Conservation (phyloP, 1,284 basidiomycete species). For the Ceratobasidium sp. region DNA sequence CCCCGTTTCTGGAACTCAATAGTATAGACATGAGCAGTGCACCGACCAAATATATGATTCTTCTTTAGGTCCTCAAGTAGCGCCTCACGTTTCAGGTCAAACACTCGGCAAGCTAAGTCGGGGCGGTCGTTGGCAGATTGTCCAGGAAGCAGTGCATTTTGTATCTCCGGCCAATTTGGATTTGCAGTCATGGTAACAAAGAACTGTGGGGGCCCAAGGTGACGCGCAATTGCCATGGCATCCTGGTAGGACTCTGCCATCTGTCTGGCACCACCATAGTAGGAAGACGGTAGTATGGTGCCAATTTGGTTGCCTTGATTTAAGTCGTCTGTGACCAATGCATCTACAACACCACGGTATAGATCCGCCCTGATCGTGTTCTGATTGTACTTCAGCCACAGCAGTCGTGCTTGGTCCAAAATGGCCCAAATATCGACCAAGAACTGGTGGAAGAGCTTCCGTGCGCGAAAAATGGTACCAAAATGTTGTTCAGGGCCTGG, state of each 20-base stretch:
- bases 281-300: constrained; percentile 61
- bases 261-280: constrained; percentile 58
- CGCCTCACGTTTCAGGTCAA: constrained; percentile 60
- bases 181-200: no score
- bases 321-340: constrained; percentile 18
- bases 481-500: no score
- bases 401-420: constrained; percentile 54
- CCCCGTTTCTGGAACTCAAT: constrained; percentile 69
- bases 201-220: constrained; percentile 8
- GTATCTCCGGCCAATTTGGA: constrained; percentile 57
- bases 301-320: constrained; percentile 55
- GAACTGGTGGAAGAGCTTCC: constrained; percentile 61
- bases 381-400: constrained; percentile 58
- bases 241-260: constrained; percentile 64
- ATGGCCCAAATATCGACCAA: constrained; percentile 57
- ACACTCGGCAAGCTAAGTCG: constrained; percentile 64
- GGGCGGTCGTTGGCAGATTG: constrained; percentile 59
- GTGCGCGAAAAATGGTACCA: constrained; percentile 56
- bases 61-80: constrained; percentile 60
- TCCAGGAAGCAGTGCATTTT: constrained; percentile 58
- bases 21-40: constrained; percentile 59
- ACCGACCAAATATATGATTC: constrained; percentile 55
- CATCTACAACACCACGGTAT: constrained; percentile 58
- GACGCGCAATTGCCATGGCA: constrained; percentile 60
- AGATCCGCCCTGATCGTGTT: constrained; percentile 57